Evolutionary conservation across 2,329 filamentous ascomycete species (phyloP), one percentile per base, ranked within the genome.

Genomic region (Colletotrichum salicis): DNA sequence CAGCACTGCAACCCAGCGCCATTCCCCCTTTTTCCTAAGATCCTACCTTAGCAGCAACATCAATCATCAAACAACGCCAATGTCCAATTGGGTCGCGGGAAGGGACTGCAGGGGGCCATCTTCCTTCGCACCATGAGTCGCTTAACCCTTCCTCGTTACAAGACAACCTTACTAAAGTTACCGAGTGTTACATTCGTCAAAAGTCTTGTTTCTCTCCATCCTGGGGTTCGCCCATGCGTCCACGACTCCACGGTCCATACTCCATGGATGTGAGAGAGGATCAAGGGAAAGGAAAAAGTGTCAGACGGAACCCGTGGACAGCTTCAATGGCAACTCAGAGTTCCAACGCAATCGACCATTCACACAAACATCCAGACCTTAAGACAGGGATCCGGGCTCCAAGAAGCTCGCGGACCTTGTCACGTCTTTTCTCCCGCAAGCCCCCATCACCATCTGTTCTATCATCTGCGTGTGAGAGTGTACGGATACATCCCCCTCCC

Each of bases 101-200:
- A 52, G n/a, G 41, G 29, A n/a, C 7, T 33, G 27, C 54, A 24
- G 33, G n/a, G 29, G 29, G n/a, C n/a, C 15, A 27, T 11, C n/a
- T 15, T 13, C 15, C 35, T 35, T 10, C 54, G 54, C 31, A 35
- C 29, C 58, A 41, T 60, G 58, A 69, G 19, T 69, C 69, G 69
- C 29, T n/a, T 71, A 64, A 48, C 35, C 64, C 51, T 64, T 69
- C 69, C 35, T 69, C 68, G 35, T 64, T 52, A 37, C 64, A 55
- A 55, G 33, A 54, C 27, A 54, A 31, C 31, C 48, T 58, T 62
- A 52, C 48, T 19, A 55, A 55, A 19, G 22, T 31, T 55, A 22
- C 64, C 48, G 35, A 41, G 24, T 15, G 60, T 52, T 45, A 52
- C 45, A 22, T 19, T 35, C 22, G 22, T 22, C 12, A 11, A 22